These are phyloP conservation scores for Barnettozyma wickerhamii DNA, from an alignment of 805 yeast genomes.

Conservation along the genomic window DNA sequence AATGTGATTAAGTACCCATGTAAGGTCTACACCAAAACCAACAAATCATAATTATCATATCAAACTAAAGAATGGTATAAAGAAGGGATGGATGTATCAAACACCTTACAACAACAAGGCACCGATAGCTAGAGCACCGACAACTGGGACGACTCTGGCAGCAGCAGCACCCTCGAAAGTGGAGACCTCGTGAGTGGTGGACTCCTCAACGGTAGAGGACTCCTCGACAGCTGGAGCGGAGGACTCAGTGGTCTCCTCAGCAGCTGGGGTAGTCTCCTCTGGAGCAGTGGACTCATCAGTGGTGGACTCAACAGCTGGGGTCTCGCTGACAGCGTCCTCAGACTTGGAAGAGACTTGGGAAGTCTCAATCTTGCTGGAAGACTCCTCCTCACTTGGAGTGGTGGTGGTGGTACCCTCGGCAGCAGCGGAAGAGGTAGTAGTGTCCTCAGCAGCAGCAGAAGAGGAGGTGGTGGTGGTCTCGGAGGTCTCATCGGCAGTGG, in stretches of 20 bases:
- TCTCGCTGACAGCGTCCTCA: not conserved
- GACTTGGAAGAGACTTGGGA: not conserved
- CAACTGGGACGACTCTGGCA: constrained; percentile 14
- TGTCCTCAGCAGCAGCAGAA: not conserved
- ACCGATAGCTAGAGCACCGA: constrained; percentile 15
- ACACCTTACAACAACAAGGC: constrained; percentile 15
- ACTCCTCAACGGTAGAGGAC: constrained; percentile 8
- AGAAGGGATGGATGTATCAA: too few species aligned
- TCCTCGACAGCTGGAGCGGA: constrained; percentile 4
- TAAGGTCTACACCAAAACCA: too few species aligned
- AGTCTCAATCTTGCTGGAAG: not conserved
- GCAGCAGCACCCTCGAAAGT: constrained; percentile 21
- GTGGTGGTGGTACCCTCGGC: not conserved
- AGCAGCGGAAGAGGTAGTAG: not conserved
- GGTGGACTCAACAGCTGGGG: not conserved
- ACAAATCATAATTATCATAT: too few species aligned
- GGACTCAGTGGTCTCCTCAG: constrained; percentile 7
- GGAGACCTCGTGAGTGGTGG: constrained; percentile 7
- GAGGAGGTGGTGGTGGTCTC: not conserved
- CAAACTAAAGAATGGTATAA: too few species aligned
- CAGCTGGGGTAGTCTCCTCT: constrained; percentile 9
- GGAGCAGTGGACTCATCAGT: constrained; percentile 2
- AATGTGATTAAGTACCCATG: too few species aligned
- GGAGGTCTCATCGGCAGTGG: constrained; percentile 1
- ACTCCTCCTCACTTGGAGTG: not conserved